Base-by-base conservation (phyloP, 1,284 basidiomycete genomes). In the Apiotrichum akiyoshidainum region DNA sequence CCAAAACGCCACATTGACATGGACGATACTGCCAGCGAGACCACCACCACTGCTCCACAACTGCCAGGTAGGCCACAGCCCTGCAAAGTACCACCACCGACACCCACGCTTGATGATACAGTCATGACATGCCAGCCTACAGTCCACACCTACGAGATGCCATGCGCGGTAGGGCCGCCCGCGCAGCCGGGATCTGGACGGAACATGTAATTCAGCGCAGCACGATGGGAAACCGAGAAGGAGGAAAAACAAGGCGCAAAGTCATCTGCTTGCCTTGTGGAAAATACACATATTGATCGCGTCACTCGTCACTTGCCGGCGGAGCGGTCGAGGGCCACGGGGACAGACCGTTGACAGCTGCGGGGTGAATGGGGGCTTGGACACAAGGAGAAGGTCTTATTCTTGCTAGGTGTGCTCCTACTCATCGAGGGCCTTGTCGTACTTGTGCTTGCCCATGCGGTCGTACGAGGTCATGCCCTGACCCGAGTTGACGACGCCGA, bases 401-500 rank as follows among this genome's bases (percentile, higher is more conserved):
- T 44, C 42, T 44, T 44, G 42, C n/a, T 7, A 19, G 6, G 54
- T 8, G 35, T 11, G 35, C 48, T 83, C 8, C 83, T 47, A 89
- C 54, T 85, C 82, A 59, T 92, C 87, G 22, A 91, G 81, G 10
- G 92, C 92, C 65, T 92, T 85, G 26, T 94, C 92, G 55, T 93
- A 80, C 72, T 89, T 92, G 82, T 97, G 94, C 33, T 84, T 79
- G 17, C 88, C 80, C 31, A 97, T 92, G 31, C 63, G 65, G 21
- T 60, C 63, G 51, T 68, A 87, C 63, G 88, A 85, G 37, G 92
- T 95, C 86, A 96, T 92, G 37, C 92, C 92, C 76, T 88, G 88
- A 14, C 94, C 94, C 63, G 91, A 94, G 45, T 90, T 90, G 37
- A 92, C 92, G 22, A 98, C 94, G 22, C 94, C 94, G 61, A 98